A percentile compares a stretch with the other conserved stretches of the same genome.
Conservation (phyloP, 1,139 yeast species). For the Hanseniaspora gamundiae region DNA sequence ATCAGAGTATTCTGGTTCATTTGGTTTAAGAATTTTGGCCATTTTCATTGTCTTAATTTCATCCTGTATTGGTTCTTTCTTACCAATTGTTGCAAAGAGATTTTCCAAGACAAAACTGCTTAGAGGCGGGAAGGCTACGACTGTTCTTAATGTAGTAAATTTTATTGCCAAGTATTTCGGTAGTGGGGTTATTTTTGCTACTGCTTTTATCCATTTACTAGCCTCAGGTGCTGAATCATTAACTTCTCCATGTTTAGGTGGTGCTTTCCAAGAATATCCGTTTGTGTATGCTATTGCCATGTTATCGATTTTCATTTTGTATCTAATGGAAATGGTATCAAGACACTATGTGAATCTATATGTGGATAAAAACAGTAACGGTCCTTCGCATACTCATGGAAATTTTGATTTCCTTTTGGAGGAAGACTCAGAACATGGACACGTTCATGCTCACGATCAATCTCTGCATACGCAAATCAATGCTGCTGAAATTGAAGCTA, state of each 20-base stretch:
- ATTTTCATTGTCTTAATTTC: constrained; percentile 47
- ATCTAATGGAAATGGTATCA: constrained; percentile 45
- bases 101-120: constrained; percentile 24
- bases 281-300: constrained; percentile 56
- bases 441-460: constrained; percentile 13
- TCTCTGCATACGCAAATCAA: not conserved
- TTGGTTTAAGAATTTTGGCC: constrained; percentile 48
- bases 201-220: constrained; percentile 75
- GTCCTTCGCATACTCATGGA: constrained; percentile 8
- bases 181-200: constrained; percentile 84
- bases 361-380: constrained; percentile 1
- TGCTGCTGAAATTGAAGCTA: not conserved
- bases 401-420: constrained; percentile 6
- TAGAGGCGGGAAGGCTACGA: not conserved
- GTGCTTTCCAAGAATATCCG: constrained; percentile 43
- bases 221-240: constrained; percentile 62
- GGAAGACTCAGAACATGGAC: constrained; percentile 5
- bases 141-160: constrained; percentile 1
- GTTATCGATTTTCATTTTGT: constrained; percentile 38
- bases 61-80: constrained; percentile 44
- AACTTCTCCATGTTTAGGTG: constrained; percentile 41
- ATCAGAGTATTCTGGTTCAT: constrained; percentile 28
- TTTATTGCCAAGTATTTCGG: constrained; percentile 76
- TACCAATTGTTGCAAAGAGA: constrained; percentile 47
- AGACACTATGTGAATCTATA: constrained; percentile 28